phyloP scores from a whole-genome alignment of 208 protist genomes.

The Acanthamoeba sp. region DNA sequence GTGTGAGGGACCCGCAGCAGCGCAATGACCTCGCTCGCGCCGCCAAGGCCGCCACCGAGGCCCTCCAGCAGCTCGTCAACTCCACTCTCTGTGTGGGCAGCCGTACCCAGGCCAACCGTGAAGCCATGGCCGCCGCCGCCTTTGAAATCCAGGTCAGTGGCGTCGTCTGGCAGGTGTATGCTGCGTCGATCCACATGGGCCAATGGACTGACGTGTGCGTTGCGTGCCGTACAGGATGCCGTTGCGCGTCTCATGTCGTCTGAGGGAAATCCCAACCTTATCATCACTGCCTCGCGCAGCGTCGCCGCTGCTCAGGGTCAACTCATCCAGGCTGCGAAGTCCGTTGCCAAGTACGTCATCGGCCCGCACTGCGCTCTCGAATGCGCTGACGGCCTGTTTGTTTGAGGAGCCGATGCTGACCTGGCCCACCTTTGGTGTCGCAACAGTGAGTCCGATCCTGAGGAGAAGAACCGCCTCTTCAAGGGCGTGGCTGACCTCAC shows the following conservation, averaged over 20 bases:
- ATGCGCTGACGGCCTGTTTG: no score
- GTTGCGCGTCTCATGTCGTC: conserved; percentile 74
- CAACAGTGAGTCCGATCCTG: conserved; percentile 65
- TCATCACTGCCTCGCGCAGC: conserved; percentile 50
- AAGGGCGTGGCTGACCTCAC: conserved; percentile 74
- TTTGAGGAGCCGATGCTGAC: no score
- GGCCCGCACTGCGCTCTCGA: no score
- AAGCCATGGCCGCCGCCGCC: conserved; percentile 70
- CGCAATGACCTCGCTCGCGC: conserved; percentile 72
- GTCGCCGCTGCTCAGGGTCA: conserved; percentile 42
- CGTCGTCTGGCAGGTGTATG: no score
- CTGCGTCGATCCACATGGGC: no score
- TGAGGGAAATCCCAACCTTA: conserved; percentile 71
- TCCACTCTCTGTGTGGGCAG: conserved; percentile 70
- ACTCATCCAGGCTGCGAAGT: conserved; percentile 73
- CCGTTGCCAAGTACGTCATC: conserved; percentile 77
- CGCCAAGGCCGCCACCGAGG: conserved; percentile 73
- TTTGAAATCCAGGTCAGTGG: conserved; percentile 68
- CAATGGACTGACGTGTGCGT: background rate
- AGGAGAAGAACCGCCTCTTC: conserved; percentile 75
- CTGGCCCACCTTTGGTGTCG: background rate
- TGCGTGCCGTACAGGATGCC: conserved; percentile 51
- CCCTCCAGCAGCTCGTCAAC: conserved; percentile 71
- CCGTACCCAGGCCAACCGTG: conserved; percentile 71
- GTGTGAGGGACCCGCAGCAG: conserved; percentile 55